Base-by-base conservation (phyloP, 2,329 filamentous ascomycete species). In the Neopestalotiopsis rosae region DNA sequence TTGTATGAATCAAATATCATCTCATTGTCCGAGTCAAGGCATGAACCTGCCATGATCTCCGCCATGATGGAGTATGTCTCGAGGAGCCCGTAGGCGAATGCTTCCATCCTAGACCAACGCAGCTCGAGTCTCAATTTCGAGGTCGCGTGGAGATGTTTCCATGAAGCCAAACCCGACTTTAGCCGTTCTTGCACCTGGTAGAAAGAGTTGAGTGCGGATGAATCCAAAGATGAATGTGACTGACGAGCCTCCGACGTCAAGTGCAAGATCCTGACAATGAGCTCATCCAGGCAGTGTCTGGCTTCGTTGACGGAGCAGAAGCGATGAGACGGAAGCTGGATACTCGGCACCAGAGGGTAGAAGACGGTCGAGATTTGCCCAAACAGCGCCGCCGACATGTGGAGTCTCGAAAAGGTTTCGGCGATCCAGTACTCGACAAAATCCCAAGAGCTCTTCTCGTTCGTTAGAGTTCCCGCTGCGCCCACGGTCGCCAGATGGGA, bases 361-460 rank as follows among this genome's bases (percentile, higher is more conserved):
- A 63, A 42, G 66, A 61, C n/a, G 69, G 67, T 70, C 10, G 73
- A 67, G 28, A 73, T 72, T 32, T 77, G 73, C 4, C 72, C 72
- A 9, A 79, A 74, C 9, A 80, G 69, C 34, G 74, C 73, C n/a
- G 73, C 73, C 59, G 78, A 78, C 3, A 80, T 61, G 42, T 80
- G 74, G 0, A 78, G 67, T 57, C 74, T 72, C 5, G 75, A 74
- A 40, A 87, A 83, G 2, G 78, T 79, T 68, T 85, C 82, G 3
- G 81, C 70, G 17, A 87, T 81, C 76, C 80, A 83, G 52, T 81
- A 77, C 59, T 87, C 83, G 0, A 78, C 72, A 1, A 75, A 75
- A 4, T 80, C 77, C 28, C 69, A 66, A 10, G 67, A 70, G 10
- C 69, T 62, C 56, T 28, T 28, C 24, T 28, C 3, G 24, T 71